These are phyloP conservation scores for Chlorella sp. DNA, from an alignment of 139 green algal genomes.

Conservation along the genomic window DNA sequence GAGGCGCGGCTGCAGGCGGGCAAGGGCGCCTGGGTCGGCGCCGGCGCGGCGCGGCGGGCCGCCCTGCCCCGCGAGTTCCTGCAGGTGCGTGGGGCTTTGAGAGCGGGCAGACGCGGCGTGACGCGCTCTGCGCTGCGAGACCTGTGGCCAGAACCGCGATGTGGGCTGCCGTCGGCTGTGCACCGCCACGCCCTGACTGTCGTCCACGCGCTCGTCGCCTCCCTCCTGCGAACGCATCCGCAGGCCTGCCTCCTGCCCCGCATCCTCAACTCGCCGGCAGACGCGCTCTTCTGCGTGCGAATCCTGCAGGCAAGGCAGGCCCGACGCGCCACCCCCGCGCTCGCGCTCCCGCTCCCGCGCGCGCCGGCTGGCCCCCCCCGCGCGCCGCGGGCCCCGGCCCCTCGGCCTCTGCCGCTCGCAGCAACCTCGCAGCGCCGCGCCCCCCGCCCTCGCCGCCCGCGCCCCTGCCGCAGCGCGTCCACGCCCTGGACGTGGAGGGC, in stretches of 20 bases:
- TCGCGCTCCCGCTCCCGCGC: no score
- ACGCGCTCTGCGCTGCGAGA: not conserved
- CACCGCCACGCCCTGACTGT: no score
- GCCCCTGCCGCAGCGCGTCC: conserved; percentile 39
- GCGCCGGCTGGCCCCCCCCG: no score
- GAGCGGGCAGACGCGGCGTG: no score
- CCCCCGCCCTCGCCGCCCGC: no score
- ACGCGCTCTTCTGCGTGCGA: conserved; percentile 65
- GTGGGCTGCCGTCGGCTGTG: no score
- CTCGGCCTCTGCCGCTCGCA: no score
- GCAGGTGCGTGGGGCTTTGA: conserved; percentile 1
- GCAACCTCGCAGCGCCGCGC: no score
- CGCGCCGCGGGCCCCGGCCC: no score
- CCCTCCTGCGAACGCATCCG: conserved; percentile 24
- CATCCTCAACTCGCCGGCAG: conserved; percentile 50
- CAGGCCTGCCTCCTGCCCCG: conserved; percentile 65
- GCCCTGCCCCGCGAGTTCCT: conserved; percentile 14
- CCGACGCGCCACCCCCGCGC: no score
- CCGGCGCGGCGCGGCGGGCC: not conserved
- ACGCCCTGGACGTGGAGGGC: conserved; percentile 44
- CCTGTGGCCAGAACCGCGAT: no score
- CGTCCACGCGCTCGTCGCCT: not conserved
- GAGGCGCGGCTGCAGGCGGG: conserved; percentile 20
- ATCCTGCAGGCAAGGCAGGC: no score
- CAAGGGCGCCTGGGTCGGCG: conserved; percentile 14